Conservation (phyloP, 225 moss, liverwort and hornwort species). For the Straminergon stramineum region DNA sequence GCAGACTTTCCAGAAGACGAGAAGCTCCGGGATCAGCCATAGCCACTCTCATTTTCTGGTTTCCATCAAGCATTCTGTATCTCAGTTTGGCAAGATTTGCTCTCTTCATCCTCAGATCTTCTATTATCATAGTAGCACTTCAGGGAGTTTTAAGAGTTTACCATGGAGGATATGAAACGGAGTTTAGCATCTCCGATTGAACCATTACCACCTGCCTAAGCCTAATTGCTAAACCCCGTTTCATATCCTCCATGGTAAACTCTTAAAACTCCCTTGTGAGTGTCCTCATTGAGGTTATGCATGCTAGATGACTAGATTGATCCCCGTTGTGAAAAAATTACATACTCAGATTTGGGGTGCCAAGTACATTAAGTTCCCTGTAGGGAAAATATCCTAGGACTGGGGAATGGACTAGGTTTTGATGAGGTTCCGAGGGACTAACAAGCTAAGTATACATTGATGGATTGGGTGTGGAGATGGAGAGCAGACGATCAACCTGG, state of each 20-base stretch:
- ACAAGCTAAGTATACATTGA: neutral
- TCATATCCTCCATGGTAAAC: neutral
- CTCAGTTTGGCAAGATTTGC: neutral
- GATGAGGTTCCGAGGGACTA: neutral
- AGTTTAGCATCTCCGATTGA: neutral
- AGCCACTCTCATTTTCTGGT: neutral
- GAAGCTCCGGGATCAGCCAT: neutral
- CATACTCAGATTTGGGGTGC: neutral
- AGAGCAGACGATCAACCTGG: conserved; percentile 20
- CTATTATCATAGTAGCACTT: neutral
- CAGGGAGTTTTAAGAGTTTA: neutral
- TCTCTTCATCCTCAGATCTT: neutral
- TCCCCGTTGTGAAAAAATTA: neutral
- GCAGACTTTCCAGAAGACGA: neutral
- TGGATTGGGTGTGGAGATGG: neutral
- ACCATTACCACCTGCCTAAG: neutral
- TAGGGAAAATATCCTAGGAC: neutral
- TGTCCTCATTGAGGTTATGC: neutral
- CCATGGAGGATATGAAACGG: neutral
- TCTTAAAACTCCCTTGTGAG: neutral
- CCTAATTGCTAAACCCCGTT: neutral
- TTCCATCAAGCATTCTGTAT: neutral
- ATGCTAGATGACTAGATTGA: neutral
- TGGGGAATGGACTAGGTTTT: neutral
- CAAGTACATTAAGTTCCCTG: neutral